Evolutionary conservation across 306 rosid species (phyloP).

Genomic region (Quercus suber): DNA sequence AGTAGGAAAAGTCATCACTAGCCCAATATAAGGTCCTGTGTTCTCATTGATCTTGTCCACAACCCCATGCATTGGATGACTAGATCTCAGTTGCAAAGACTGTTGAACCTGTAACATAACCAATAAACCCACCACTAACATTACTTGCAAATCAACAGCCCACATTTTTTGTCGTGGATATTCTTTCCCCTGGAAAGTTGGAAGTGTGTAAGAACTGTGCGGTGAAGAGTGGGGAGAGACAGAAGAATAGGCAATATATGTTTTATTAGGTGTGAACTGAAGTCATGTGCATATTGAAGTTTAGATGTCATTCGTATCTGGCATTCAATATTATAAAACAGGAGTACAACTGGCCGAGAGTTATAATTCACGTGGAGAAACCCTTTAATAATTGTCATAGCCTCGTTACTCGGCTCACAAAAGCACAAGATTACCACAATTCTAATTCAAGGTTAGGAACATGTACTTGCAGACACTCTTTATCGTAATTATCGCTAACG

Average conservation of each 20-base stretch:
- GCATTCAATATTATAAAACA: not conserved
- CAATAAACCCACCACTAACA: not conserved
- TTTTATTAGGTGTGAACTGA: not conserved
- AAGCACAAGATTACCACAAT: no score
- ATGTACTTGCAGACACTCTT: not conserved
- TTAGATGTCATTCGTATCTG: not conserved
- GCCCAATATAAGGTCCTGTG: conserved; percentile 16
- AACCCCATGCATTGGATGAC: conserved; percentile 4
- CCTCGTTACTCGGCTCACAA: not conserved
- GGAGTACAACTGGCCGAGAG: not conserved
- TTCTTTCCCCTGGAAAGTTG: not conserved
- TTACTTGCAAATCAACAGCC: not conserved
- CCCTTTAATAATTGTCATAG: not conserved
- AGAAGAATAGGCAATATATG: not conserved
- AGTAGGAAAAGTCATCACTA: conserved; percentile 14
- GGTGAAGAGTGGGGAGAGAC: not conserved
- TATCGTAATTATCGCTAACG: no score
- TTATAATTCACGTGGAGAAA: not conserved
- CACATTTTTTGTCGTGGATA: not conserved
- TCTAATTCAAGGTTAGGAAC: no score
- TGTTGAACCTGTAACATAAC: not conserved
- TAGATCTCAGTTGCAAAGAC: conserved; percentile 3
- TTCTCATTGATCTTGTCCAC: conserved; percentile 14
- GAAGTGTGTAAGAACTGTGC: not conserved
- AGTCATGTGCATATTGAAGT: not conserved